Percentiles rank a stretch among this genome's conserved stretches.
These are phyloP conservation scores for Aspergillus terreus DNA, from an alignment of 2,329 filamentous ascomycete genomes.

Conservation along the genomic window DNA sequence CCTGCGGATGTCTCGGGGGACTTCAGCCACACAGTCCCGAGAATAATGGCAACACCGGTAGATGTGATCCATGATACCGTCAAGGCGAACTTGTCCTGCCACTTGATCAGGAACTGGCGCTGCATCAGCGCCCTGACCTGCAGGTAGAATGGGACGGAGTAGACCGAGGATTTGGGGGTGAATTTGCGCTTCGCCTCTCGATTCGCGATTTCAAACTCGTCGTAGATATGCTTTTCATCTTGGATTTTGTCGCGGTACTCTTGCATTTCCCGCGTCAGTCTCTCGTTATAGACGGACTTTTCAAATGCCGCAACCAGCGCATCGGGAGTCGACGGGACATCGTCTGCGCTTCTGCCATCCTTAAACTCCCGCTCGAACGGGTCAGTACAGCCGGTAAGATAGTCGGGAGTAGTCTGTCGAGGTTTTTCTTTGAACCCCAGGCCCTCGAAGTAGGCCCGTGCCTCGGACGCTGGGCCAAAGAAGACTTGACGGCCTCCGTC, in stretches of 20 bases:
- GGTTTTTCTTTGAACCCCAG: constrained; percentile 72
- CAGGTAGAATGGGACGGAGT: constrained; percentile 76
- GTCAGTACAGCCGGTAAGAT: constrained; percentile 77
- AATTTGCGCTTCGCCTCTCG: constrained; percentile 73
- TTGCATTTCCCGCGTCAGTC: constrained; percentile 63
- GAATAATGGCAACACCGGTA: constrained; percentile 71
- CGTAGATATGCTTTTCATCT: constrained; percentile 63
- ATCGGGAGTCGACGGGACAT: constrained; percentile 66
- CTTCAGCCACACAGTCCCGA: constrained; percentile 75
- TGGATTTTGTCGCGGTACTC: constrained; percentile 63
- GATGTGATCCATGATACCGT: constrained; percentile 67
- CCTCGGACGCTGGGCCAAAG: constrained; percentile 66
- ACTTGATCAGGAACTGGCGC: constrained; percentile 79
- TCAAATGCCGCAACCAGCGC: constrained; percentile 68
- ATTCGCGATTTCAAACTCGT: constrained; percentile 74
- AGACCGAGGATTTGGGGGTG: constrained; percentile 69
- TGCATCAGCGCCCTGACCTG: constrained; percentile 82
- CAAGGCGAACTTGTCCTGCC: constrained; percentile 79
- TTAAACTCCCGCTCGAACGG: constrained; percentile 78
- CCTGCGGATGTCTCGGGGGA: constrained; percentile 61
- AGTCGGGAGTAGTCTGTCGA: constrained; percentile 76
- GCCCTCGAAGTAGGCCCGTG: constrained; percentile 69
- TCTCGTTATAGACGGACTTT: constrained; percentile 56
- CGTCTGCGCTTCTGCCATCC: constrained; percentile 59
- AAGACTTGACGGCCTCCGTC: constrained; percentile 72